These are phyloP conservation scores for Alternaria ethzedia DNA, from an alignment of 2,329 filamentous ascomycete species.

Conservation along the genomic window DNA sequence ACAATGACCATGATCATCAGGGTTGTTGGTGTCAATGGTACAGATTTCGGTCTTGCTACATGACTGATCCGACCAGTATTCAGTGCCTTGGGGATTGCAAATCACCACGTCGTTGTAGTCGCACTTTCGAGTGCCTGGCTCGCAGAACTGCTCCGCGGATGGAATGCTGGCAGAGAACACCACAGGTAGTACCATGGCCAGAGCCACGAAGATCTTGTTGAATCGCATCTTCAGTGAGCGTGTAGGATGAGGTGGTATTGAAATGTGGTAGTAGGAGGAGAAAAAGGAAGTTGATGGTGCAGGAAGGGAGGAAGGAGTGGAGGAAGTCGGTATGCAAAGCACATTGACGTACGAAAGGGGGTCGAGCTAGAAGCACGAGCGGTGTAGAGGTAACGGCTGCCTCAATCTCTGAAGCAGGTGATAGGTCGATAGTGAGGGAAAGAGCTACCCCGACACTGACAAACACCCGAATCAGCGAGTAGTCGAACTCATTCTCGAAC, in stretches of 20 bases:
- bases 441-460: neutral
- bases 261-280: neutral
- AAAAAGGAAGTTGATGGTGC: neutral
- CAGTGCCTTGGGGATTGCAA: neutral
- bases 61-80: neutral
- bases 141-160: neutral
- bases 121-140: neutral
- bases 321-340: neutral
- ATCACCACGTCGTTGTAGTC: neutral
- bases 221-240: conserved; percentile 11
- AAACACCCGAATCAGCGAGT: neutral
- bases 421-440: neutral
- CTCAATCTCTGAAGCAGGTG: neutral
- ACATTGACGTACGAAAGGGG: neutral
- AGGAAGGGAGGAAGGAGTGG: neutral
- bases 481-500: neutral
- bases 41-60: neutral
- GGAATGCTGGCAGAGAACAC: neutral
- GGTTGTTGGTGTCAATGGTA: neutral
- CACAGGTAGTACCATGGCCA: neutral
- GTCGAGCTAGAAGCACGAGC: neutral
- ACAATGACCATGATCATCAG: neutral
- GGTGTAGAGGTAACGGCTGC: neutral
- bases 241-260: neutral
- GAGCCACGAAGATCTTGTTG: neutral